phyloP scores from a whole-genome alignment of 2,329 filamentous ascomycete species.

The Podosphaera xanthii region DNA sequence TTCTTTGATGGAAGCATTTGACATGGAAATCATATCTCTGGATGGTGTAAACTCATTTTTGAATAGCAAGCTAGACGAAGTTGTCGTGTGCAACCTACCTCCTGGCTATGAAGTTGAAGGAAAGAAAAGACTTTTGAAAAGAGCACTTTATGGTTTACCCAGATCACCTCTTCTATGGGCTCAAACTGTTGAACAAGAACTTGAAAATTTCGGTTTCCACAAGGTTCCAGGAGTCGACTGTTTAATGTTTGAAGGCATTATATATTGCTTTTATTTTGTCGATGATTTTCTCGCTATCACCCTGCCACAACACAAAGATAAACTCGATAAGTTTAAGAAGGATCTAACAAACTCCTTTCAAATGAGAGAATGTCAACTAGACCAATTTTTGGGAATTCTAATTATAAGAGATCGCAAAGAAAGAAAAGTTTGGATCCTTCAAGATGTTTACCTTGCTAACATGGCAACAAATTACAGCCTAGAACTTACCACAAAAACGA shows the following conservation, averaged over 20 bases:
- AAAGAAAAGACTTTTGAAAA: neutral
- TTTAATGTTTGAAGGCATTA: neutral
- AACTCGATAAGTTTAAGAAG: neutral
- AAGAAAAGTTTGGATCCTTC: neutral
- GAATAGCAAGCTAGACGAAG: neutral
- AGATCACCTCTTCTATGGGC: neutral
- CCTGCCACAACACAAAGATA: neutral
- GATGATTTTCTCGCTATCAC: neutral
- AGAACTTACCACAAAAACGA: neutral
- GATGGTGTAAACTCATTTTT: neutral
- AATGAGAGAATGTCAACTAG: neutral
- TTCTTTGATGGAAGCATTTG: neutral
- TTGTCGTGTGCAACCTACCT: neutral
- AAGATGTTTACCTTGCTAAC: constrained; percentile 1
- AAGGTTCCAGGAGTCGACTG: neutral
- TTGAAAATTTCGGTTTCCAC: neutral
- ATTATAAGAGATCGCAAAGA: neutral
- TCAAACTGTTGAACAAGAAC: neutral
- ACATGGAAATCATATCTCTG: neutral
- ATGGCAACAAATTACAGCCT: neutral
- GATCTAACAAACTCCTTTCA: neutral
- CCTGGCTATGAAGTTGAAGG: neutral
- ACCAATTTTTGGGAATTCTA: neutral
- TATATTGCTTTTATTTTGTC: neutral
- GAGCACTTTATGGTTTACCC: neutral